Evolutionary conservation across 164 flowering plant genomes (phyloP).

Genomic region (Paratinospora sagittata): DNA sequence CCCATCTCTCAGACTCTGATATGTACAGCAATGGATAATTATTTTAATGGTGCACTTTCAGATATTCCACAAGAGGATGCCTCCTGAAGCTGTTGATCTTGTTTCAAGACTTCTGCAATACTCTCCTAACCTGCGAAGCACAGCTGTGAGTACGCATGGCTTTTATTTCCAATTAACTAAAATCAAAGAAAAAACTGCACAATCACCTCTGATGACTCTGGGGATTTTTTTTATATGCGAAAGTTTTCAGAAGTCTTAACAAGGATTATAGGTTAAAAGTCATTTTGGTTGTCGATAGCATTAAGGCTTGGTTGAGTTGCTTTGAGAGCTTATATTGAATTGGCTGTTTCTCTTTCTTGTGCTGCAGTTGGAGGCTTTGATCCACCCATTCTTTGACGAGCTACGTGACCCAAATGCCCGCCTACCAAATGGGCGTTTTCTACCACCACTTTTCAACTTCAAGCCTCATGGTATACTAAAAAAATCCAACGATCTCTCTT

Average conservation of each 20-base stretch:
- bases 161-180: no score
- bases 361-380: constrained; percentile 60
- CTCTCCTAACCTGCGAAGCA: constrained; percentile 61
- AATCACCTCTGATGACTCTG: no score
- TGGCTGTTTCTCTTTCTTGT: background rate
- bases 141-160: constrained; percentile 66
- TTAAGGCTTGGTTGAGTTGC: no score
- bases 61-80: constrained; percentile 80
- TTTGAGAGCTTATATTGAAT: background rate
- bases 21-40: background rate
- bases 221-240: no score
- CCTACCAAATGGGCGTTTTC: constrained; percentile 71
- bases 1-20: no score
- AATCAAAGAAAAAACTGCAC: no score
- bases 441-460: constrained; percentile 82
- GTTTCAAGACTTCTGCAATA: constrained; percentile 70
- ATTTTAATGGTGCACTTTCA: constrained; percentile 10
- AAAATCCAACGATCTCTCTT: no score
- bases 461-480: constrained; percentile 72
- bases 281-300: no score
- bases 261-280: no score
- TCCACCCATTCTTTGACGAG: constrained; percentile 75
- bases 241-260: no score
- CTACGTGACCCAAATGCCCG: constrained; percentile 59
- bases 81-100: constrained; percentile 74